Percentiles rank a stretch among this genome's conserved stretches.
These are phyloP conservation scores for Apiospora marii DNA, from an alignment of 2,329 filamentous ascomycete genomes.

Conservation along the genomic window DNA sequence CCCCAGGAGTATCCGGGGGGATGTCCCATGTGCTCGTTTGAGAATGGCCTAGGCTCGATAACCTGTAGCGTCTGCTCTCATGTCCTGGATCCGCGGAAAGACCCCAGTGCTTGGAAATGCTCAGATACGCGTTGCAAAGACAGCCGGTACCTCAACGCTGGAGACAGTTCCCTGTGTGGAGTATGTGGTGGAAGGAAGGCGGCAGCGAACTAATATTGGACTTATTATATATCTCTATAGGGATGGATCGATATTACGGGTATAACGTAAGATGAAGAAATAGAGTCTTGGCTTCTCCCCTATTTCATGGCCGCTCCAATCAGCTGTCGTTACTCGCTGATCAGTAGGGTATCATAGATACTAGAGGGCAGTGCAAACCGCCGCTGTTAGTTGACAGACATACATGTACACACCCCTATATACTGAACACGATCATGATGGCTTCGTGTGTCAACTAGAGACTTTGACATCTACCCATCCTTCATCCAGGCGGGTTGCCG, in stretches of 20 bases:
- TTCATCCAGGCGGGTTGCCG: background rate
- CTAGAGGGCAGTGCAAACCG: background rate
- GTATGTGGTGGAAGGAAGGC: slow-evolving; percentile 64
- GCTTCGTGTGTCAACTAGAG: background rate
- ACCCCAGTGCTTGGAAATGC: slow-evolving; percentile 71
- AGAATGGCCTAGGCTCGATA: slow-evolving; percentile 60
- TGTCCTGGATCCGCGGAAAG: slow-evolving; percentile 64
- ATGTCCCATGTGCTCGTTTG: slow-evolving; percentile 74
- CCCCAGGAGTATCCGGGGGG: background rate
- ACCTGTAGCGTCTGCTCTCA: slow-evolving; percentile 76
- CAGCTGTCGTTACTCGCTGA: background rate
- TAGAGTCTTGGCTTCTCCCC: background rate
- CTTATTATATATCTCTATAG: slow-evolving; percentile 1
- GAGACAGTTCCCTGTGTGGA: slow-evolving; percentile 74
- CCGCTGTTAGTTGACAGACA: background rate
- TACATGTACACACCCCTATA: background rate
- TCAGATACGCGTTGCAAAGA: slow-evolving; percentile 60
- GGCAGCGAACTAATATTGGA: background rate
- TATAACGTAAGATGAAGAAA: slow-evolving; percentile 2
- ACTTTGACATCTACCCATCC: background rate
- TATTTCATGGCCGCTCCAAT: background rate
- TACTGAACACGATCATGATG: background rate
- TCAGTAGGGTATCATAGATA: background rate
- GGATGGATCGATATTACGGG: background rate
- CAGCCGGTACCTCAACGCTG: slow-evolving; percentile 71